Base-by-base conservation (phyloP, 2,329 filamentous ascomycete species). In the Curvularia eragrostidis region DNA sequence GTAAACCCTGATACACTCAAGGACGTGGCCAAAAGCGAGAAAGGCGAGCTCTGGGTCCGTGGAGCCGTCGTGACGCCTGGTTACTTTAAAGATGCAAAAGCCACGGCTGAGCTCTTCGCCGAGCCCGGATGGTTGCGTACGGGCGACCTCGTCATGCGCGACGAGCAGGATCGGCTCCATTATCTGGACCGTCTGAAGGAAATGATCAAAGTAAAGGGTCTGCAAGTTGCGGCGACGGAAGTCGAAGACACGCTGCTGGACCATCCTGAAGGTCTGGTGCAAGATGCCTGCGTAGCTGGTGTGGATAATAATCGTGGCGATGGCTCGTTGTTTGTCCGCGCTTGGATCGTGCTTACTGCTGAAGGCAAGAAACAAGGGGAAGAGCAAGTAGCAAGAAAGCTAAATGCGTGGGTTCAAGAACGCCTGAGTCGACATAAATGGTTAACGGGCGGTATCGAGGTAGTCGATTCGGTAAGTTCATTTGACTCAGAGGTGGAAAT, bases 171-270 rank as follows among this genome's bases (percentile, higher is more conserved):
- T 54, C 48, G 66, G 1, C 63, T 72, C 5, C 61, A 64, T 34
- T 72, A 71, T 39, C 59, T 80, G 2, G 79, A 80, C 60, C 70
- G 76, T 7, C 47, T 71, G 9, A 75, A 80, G 65, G 77, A 82
- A 57, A 73, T 82, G 48, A 82, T 82, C 61, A 82, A 81, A 56
- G 80, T 81, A 12, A 81, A 82, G 64, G 81, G 81, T 3, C 73
- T 80, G 38, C 80, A 82, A 69, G 80, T 82, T n/a, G 78, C 80
- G 6, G 81, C 81, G 2, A 80, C 80, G 0, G 81, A 83, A 49
- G 72, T 83, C 1, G 81, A 83, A 66, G 78, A 75, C n/a, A 67
- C 76, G n/a, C 64, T 83, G 3, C 62, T 82, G 3, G 70, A 75
- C 2, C 79, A 82, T 61, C 75, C 76, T 0, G 66, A 70, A 8